Percentiles rank a stretch among this genome's conserved stretches.
These are phyloP conservation scores for Physcomitrellopsis africana DNA, from an alignment of 225 moss, liverwort and hornwort genomes.

Conservation along the genomic window DNA sequence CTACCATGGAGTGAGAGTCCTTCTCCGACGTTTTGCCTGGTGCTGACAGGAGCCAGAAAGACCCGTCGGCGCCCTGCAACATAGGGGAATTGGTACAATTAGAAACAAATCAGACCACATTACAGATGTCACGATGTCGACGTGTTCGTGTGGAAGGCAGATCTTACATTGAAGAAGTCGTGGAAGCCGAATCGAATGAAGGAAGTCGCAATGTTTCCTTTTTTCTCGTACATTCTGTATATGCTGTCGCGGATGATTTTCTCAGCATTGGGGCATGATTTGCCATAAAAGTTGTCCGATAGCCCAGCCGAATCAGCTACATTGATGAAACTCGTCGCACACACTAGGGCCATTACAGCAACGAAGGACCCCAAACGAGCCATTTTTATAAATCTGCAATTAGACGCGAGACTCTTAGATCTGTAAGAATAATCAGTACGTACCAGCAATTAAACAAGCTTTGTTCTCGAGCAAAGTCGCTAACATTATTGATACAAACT, in stretches of 20 bases:
- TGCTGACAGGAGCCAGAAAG: slow-evolving; percentile 48
- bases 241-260: slow-evolving; percentile 42
- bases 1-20: slow-evolving; percentile 44
- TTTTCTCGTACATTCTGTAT: slow-evolving; percentile 48
- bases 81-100: background rate
- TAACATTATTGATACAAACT: too few species aligned
- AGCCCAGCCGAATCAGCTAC: slow-evolving; percentile 29
- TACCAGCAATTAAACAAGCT: too few species aligned
- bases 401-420: background rate
- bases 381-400: slow-evolving; percentile 29
- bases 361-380: slow-evolving; percentile 9
- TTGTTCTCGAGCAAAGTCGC: too few species aligned
- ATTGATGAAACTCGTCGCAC: slow-evolving; percentile 18
- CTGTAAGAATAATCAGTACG: background rate
- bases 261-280: slow-evolving; percentile 39
- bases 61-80: slow-evolving; percentile 62
- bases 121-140: too few species aligned
- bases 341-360: slow-evolving; percentile 2
- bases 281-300: slow-evolving; percentile 20
- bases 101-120: background rate
- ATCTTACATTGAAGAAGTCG: slow-evolving; percentile 52
- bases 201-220: slow-evolving; percentile 57
- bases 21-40: slow-evolving; percentile 56
- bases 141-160: background rate
- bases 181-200: slow-evolving; percentile 53